These are phyloP conservation scores for Calocera viscosa DNA, from an alignment of 768 basidiomycete species.

Conservation along the genomic window DNA sequence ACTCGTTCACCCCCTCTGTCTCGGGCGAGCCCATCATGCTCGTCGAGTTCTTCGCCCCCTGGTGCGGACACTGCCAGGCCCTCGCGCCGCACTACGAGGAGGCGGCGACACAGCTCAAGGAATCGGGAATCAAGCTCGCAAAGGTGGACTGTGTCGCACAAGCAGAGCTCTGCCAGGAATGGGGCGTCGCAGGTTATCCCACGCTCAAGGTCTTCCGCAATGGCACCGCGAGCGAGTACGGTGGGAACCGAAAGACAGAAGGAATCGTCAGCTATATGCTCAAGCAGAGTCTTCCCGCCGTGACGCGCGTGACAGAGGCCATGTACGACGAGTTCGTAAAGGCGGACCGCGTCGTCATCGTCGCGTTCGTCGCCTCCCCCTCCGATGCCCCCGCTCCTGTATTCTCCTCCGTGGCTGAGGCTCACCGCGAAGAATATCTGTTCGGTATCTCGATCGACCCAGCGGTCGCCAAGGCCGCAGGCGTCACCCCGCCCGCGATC, in stretches of 20 bases:
- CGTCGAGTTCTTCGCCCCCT: slow-evolving; percentile 92
- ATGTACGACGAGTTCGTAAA: slow-evolving; percentile 77
- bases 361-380: slow-evolving; percentile 70
- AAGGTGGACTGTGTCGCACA: slow-evolving; percentile 97
- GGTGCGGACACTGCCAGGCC: slow-evolving; percentile 95
- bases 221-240: slow-evolving; percentile 68
- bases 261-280: slow-evolving; percentile 94
- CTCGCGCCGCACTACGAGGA: slow-evolving; percentile 88
- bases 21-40: slow-evolving; percentile 59
- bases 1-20: slow-evolving; percentile 56
- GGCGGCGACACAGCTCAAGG: slow-evolving; percentile 86
- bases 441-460: slow-evolving; percentile 77
- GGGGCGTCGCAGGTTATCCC: slow-evolving; percentile 88
- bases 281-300: slow-evolving; percentile 96
- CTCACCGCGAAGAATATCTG: slow-evolving; percentile 83
- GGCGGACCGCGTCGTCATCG: slow-evolving; percentile 78
- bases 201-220: slow-evolving; percentile 86
- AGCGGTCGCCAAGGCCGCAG: slow-evolving; percentile 52
- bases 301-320: slow-evolving; percentile 61
- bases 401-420: slow-evolving; percentile 70
- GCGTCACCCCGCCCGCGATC: slow-evolving; percentile 67
- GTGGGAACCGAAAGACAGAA: slow-evolving; percentile 83
- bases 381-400: slow-evolving; percentile 57
- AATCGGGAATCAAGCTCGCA: slow-evolving; percentile 76
- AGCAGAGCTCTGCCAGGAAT: slow-evolving; percentile 75